Base-by-base conservation (phyloP, 2,329 filamentous ascomycete genomes). In the Phialocephala sp. region DNA sequence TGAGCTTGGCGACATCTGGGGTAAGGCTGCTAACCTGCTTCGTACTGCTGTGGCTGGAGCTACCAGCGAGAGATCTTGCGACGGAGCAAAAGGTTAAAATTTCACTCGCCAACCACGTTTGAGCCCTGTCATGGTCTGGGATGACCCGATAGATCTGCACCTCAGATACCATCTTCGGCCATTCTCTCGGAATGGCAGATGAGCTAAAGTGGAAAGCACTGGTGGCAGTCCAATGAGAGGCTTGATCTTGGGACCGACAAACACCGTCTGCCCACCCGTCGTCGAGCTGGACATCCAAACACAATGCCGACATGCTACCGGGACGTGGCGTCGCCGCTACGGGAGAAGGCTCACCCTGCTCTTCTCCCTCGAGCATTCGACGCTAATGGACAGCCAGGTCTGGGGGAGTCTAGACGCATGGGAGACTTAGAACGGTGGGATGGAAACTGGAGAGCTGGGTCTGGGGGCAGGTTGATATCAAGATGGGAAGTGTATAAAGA, bases 401-500 rank as follows among this genome's bases (percentile, higher is more conserved):
- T 63, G 35, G 55, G 37, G 43, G 52, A 55, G 58, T 56, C 63
- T 32, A 52, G 58, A 58, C 52, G 47, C 50, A 50, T 20, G 41
- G 15, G 8, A 5, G 27, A n/a, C n/a, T 24, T 39, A 39, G 27
- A 20, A 24, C 41, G 58, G 14, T 37, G 52, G 41, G 54, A 58
- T 61, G 60, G 59, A 58, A 36, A 27, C 43, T 20, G 37, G 59
- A 56, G 32, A 11, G 56, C 65, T 57, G 64, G 62, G 59, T 66
- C 60, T 64, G 64, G 68, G 61, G 65, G 64, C 9, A 60, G 24
- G 1, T 32, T 14, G 18, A 55, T 50, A 35, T 43, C 35, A 15
- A 36, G 15, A 52, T n/a, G 37, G 55, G 27, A 55, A 56, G 24
- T 54, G 24, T 69, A 64, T 68, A 69, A 68, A 68, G 62, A 58